These are phyloP conservation scores for Pyrenophora tritici-repentis DNA, from an alignment of 2,329 filamentous ascomycete species.

Conservation along the genomic window DNA sequence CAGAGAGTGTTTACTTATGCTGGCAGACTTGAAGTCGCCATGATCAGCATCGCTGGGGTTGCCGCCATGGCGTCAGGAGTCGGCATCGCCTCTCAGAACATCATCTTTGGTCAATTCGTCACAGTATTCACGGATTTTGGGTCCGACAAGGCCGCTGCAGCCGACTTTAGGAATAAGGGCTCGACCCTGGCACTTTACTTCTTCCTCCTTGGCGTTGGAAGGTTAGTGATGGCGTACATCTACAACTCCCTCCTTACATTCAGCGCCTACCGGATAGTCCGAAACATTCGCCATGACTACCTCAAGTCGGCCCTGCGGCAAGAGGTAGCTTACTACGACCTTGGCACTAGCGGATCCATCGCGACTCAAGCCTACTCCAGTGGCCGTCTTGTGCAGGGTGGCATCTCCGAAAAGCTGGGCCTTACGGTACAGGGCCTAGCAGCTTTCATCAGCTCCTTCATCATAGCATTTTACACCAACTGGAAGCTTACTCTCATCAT, in stretches of 20 bases:
- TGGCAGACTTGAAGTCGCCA: constrained; percentile 1
- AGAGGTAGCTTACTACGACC: constrained; percentile 36
- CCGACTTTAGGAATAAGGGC: constrained; percentile 1
- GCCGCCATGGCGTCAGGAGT: constrained; percentile 15
- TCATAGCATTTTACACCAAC: constrained; percentile 87
- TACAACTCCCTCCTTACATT: constrained; percentile 19
- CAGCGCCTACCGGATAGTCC: constrained; percentile 14
- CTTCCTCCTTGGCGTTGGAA: constrained; percentile 15
- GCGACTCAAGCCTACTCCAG: constrained; percentile 16
- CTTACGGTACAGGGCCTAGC: constrained; percentile 48
- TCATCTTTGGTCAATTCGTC: constrained; percentile 19
- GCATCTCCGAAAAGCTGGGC: constrained; percentile 40
- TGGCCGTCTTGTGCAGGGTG: constrained; percentile 2
- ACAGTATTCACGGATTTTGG: constrained; percentile 15
- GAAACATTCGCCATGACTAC: constrained; percentile 16
- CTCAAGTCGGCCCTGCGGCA: constrained; percentile 22
- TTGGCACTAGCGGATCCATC: constrained; percentile 19
- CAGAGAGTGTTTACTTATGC: constrained; percentile 17
- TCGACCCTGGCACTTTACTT: constrained; percentile 15
- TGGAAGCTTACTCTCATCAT: constrained; percentile 88
- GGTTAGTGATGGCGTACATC: constrained; percentile 14
- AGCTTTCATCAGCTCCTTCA: constrained; percentile 77
- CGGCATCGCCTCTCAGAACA: constrained; percentile 17
- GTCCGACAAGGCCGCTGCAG: constrained; percentile 6
- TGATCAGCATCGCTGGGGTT: constrained; percentile 11